Evolutionary conservation across 2,329 filamentous ascomycete species (phyloP), one percentile per base, ranked within the genome.

Genomic region (Phoma sp.): DNA sequence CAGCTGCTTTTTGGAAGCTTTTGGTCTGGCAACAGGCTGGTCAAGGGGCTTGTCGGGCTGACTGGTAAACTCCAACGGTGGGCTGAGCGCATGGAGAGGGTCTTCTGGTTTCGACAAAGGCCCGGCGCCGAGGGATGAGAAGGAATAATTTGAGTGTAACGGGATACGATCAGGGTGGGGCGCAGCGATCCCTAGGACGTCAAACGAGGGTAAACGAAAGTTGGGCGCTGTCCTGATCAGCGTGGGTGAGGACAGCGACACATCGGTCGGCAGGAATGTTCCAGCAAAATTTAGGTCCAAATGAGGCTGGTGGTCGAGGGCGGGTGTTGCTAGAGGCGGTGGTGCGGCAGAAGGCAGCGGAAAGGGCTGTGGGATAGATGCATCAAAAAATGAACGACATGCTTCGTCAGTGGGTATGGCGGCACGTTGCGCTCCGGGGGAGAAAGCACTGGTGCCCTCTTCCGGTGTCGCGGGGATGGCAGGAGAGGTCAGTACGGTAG

Each of bases 191-290:
- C 80, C 80, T 44, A 83, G 73, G 14, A 76, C 71, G 50, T 83
- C 77, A 63, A 84, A 83, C 2, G 81, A 81, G 4, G 82, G 82
- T 13, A 85, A 75, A 47, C 82, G 79, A 36, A 85, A 69, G 54
- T 69, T 74, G 51, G 70, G 72, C 38, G 68, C 64, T 27, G 67
- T 63, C 55, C 67, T 75, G 38, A 63, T 41, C 33, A 70, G 56
- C n/a, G 65, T 66, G 30, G 69, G 65, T 27, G 71, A 60, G 37
- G 70, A 67, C 25, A 73, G 66, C 49, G 70, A 68, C 37, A 67
- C 60, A 59, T 64, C 56, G 51, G 59, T 65, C 24, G 68, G 68
- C n/a, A 74, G 59, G 41, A 52, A 61, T 47, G 58, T 52, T 29
- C 52, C 61, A 47, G 62, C 66, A 59, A 71, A 68, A 45, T 49